Percentiles rank a stretch among this genome's conserved stretches.
Evolutionary conservation across 495 filamentous ascomycete genomes (phyloP).

Genomic region (Xylaria scruposa): DNA sequence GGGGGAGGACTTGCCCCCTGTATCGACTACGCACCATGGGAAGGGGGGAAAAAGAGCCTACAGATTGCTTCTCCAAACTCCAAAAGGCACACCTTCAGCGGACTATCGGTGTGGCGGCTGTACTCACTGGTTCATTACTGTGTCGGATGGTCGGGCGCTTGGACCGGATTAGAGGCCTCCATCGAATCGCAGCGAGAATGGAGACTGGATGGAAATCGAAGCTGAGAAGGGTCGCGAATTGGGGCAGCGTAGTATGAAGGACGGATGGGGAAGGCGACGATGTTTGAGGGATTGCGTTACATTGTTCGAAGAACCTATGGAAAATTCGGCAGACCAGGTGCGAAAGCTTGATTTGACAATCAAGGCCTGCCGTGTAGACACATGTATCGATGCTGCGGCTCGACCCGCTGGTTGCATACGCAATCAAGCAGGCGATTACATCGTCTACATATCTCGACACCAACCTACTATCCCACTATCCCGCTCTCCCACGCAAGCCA

Average conservation of each 20-base stretch:
- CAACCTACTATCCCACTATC: neutral
- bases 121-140: neutral
- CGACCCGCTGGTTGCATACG: conserved; percentile 29
- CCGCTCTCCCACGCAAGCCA: neutral
- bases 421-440: conserved; percentile 8
- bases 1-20: conserved; percentile 7
- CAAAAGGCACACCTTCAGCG: neutral
- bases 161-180: conserved; percentile 18
- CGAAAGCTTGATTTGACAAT: conserved; percentile 31
- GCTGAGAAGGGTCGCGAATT: conserved; percentile 13
- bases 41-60: neutral
- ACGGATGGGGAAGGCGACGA: conserved; percentile 18
- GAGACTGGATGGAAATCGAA: conserved; percentile 20
- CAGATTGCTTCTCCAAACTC: neutral
- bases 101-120: neutral
- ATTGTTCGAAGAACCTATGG: conserved; percentile 23
- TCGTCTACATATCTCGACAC: neutral
- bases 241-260: conserved; percentile 18
- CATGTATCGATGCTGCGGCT: conserved; percentile 24
- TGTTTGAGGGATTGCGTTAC: conserved; percentile 27
- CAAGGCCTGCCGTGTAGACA: conserved; percentile 11
- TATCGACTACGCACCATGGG: conserved; percentile 5
- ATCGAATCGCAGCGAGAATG: neutral
- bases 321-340: conserved; percentile 27
- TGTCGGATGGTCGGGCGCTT: conserved; percentile 21